Evolutionary conservation across 108 stramenopile genomes (phyloP), one percentile per base, ranked within the genome.

Genomic region (Stephanodiscus minutulus): DNA sequence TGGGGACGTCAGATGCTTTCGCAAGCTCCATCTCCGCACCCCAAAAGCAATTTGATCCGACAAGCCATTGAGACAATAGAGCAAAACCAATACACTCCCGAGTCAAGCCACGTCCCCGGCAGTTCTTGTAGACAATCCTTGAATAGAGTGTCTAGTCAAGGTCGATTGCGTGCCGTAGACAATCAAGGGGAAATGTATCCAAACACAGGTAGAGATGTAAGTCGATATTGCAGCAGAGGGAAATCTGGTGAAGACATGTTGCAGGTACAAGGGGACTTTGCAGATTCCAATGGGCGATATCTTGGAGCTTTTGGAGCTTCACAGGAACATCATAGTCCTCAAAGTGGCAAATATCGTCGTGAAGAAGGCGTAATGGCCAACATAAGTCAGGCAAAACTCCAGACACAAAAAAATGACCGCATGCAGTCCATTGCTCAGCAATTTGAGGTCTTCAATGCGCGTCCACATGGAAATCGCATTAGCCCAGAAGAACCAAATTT

Each of bases 1-100:
- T 73, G 64, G 64, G 72, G 64, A 1, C 62, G 72, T n/a, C 72
- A 64, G 29, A 65, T 63, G 63, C 25, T 64, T 22, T 73, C 72
- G 13, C 72, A 73, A 48, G 62, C 25, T 11, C 8, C 56, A 1
- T 69, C 68, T 57, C 57, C 70, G 28, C 27, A 61, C 22, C 27
- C 70, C 10, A 48, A 37, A 37, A 48, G 44, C 39, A 36, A 61
- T 18, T 25, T 21, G 11, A 29, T n/a, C 64, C 37, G 33, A 29
- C 35, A 36, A 20, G 28, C 50, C n/a, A 50, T 50, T 20, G 66
- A 67, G 36, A 54, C 36, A 33, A 37, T 67, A 20, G n/a, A 54
- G 24, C 52, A 29, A 54, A 54, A 39, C 20, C 44, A 64, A 33
- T 15, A 13, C 47, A 48, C 63, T 25, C 46, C 63, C 12, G 24